Evolutionary conservation across 805 yeast species (phyloP), one percentile per base, ranked within the genome.

Genomic region (Kodamaea leandrae): DNA sequence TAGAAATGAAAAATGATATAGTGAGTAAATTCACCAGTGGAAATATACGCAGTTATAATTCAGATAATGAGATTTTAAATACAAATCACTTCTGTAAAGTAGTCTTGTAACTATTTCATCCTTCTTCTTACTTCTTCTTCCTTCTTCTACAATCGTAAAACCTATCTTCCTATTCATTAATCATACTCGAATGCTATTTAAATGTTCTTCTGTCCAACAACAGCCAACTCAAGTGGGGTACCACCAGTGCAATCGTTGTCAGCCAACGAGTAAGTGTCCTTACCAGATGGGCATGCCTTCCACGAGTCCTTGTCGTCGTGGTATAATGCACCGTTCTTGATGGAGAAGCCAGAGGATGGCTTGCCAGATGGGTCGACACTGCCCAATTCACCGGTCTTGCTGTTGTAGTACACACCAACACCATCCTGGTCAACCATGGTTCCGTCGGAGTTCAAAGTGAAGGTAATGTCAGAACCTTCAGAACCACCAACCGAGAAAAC

Each of bases 341-440:
- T 59, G 17, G 70, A 49, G 51, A 68, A 74, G 3, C 71, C 67
- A n/a, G 60, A 42, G 17, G 69, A 55, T 32, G 68, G 62, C 8
- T 53, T 55, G 29, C 62, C 63, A 39, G 49, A 51, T 8, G 63
- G 62, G 16, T 54, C 56, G 29, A 57, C 58, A n/a, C 48, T 46
- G n/a, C 66, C 64, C 37, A 61, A 45, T 35, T 59, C 64, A 7
- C 66, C 66, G 18, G 59, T 53, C 33, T 34, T 33, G 19, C 50
- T 44, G 48, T 58, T 54, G 47, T 57, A 48, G 42, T 50, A 49
- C 37, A 61, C 42, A 12, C 58, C 61, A 32, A 49, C 45, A 15
- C 59, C 58, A 39, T 53, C 54, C 41, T 53, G 61, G 43, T 61
- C 64, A 6, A 43, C 51, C 50, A 61, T 51, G 13, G 60, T 41